phyloP scores from a whole-genome alignment of 805 yeast genomes.

The Saturnispora ahearnii region DNA sequence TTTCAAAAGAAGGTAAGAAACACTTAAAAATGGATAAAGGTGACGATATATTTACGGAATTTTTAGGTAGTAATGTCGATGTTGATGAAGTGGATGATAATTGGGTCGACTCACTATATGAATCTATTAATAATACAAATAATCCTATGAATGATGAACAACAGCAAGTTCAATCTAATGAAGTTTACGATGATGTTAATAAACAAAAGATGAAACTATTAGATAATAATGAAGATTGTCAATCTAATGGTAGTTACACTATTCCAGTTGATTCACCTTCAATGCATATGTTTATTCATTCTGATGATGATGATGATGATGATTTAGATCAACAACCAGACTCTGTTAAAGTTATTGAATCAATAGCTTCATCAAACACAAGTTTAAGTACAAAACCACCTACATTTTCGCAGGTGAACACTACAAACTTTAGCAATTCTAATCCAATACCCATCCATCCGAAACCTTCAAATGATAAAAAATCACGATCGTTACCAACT shows the following conservation, averaged over 20 bases:
- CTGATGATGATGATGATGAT: constrained; percentile 7
- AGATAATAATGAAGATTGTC: not conserved
- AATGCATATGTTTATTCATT: constrained; percentile 11
- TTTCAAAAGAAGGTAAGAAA: not conserved
- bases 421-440: not conserved
- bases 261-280: constrained; percentile 17
- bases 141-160: not conserved
- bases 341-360: not conserved
- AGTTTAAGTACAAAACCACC: constrained; percentile 8
- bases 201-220: constrained; percentile 2
- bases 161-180: not conserved
- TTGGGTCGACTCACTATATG: constrained; percentile 10
- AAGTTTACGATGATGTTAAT: constrained; percentile 4
- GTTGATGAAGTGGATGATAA: not conserved
- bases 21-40: not conserved
- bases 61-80: constrained; percentile 3
- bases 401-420: constrained; percentile 9
- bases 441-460: constrained; percentile 6
- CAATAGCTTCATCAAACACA: constrained; percentile 5
- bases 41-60: constrained; percentile 12
- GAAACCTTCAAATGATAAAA: not conserved
- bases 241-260: constrained; percentile 11
- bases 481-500: constrained; percentile 1
- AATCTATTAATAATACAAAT: not conserved
- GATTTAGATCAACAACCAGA: constrained; percentile 4